Base-by-base conservation (phyloP, 163 green algal genomes). In the Chloromonas sp. region DNA sequence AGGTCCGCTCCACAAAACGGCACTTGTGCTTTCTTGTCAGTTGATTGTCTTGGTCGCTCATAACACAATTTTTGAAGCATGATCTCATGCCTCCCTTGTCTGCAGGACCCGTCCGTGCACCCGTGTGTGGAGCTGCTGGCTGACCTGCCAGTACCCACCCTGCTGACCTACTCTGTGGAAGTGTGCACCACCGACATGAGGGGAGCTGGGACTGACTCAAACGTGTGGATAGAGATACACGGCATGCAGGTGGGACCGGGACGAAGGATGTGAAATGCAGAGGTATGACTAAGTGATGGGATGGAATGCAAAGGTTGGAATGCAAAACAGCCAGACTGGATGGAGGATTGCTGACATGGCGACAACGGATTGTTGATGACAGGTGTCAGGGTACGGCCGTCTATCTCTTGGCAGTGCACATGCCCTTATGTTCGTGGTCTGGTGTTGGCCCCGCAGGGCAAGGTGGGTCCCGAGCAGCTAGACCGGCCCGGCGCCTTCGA, bases 121-220 rank as follows among this genome's bases (percentile, higher is more conserved):
- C 85, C 87, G 0, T 71, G 60, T 70, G 83, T 90, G 82, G 87
- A 88, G 87, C 85, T 90, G 85, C 59, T 90, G 58, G 81, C 87
- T 2, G 87, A 85, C 66, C 82, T 61, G 2, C 82, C 86, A 60
- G 3, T 90, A 66, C 87, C 87, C 2, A 59, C n/a, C 2, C 79
- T 71, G 1, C 14, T 90, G 71, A 85, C 82, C 61, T 90, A 90
- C 85, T 79, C 82, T n/a, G 57, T 90, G 11, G 80, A 88, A 58
- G 82, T 90, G 1, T 79, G 5, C 60, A 95, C 92, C 2, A 91
- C 79, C 11, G 88, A 94, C 80, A 60, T 92, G 61, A 87, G 91
- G 60, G 89, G 90, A 15, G 90, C 92, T 14, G 93, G 92, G 61
- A 95, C 93, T 0, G 87, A 92, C 59, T 89, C 84, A 58, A 89